Base-by-base conservation (phyloP, 768 basidiomycete genomes). In the Suillus paluster region DNA sequence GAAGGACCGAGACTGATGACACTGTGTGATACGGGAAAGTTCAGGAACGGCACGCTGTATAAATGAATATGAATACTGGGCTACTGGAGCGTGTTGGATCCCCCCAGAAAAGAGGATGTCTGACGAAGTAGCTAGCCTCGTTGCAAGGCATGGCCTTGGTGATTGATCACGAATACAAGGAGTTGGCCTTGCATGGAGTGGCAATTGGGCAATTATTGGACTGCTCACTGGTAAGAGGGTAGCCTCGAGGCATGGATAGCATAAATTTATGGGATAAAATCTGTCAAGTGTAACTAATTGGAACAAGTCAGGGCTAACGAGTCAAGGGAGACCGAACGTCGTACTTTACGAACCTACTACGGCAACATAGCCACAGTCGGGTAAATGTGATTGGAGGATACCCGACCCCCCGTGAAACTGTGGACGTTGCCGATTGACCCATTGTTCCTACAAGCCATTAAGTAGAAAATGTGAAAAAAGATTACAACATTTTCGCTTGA, bases 51-150 rank as follows among this genome's bases (percentile, higher is more conserved):
- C 58, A 59, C 17, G 45, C 34, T 54, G 58, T n/a, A 39, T 17
- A 39, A 33, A 19, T 44, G 30, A 46, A 45, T 15, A 5, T 48
- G 41, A 14, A 49, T 48, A 58, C 46, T 48, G 49, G 49, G 30
- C 19, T 33, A 48, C 15, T 23, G 21, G 23, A 34, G 53, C 33
- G 8, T 42, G 25, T 49, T 41, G 15, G 34, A n/a, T 30, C 30
- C 15, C 19, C 59, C 38, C 14, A 60, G 53, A 39, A 58, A 30
- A 57, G 59, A 60, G 36, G 25, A 60, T 27, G 59, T 60, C 50
- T 36, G 59, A 15, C n/a, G 19, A 38, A 33, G 55, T 60, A 23
- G 59, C 59, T n/a, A 9, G 54, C 53, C 59, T 60, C 59, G 54
- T 55, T 55, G 54, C 54, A 39, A 39, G 39, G 54, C 23, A 55